Evolutionary conservation across 768 basidiomycete genomes (phyloP), one percentile per base, ranked within the genome.

Genomic region (Cantharellus cinnabarinus): DNA sequence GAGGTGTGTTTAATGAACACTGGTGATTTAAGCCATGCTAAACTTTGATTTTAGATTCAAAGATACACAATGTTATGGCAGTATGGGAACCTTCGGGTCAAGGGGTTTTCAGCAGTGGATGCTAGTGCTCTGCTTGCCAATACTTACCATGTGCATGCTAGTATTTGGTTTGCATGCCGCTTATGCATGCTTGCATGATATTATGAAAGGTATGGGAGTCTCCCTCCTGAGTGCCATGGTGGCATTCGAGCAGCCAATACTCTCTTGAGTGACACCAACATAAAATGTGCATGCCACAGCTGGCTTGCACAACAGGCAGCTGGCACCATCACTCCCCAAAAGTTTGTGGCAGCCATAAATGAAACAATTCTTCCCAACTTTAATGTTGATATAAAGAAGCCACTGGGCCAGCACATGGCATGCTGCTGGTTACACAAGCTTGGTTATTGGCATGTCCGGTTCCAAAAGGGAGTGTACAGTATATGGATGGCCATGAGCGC

Each of bases 61-160:
- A 29, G 20, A 29, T 29, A 29, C 20, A 29, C 20, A 29, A 29
- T 29, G 20, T 29, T 29, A 29, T 29, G 20, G 20, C 20, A 29
- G 20, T 29, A 29, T 29, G 20, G 20, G 20, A 73, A 68, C 1
- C 58, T 73, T 0, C 58, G 62, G 2, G 54, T 73, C 14, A 72
- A 73, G 58, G 71, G 71, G 10, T 29, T 10, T 10, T 10, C 10
- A 29, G 29, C 44, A 29, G 29, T 48, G 29, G 44, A 48, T 10
- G 44, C 44, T 10, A 48, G 44, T 29, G 44, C 10, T 10, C 44
- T 48, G 10, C 10, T 48, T 48, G 44, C 44, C 44, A 29, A 48
- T 48, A 29, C 29, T 29, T 10, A 48, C 10, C 44, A 48, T 48
- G 10, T 10, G 10, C 10, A 29, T 10, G 29, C 10, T 29, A 1